Conservation (phyloP, 139 green algal genomes). For the Chlorella vulgaris region DNA sequence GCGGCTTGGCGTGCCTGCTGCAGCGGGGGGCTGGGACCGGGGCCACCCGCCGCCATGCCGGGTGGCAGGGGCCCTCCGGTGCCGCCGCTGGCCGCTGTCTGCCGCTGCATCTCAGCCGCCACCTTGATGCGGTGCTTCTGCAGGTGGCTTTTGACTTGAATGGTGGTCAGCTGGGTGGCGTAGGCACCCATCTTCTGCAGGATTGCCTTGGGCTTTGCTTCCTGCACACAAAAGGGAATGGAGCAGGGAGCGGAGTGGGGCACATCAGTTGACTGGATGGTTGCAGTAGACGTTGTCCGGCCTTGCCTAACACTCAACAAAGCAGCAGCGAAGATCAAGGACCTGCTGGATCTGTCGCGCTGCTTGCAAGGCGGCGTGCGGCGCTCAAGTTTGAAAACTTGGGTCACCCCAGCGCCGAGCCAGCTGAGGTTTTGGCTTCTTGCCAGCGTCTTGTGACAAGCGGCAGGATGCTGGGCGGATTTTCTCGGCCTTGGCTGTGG, state of each 20-base stretch:
- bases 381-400: no score
- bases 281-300: no score
- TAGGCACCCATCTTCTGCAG: conserved; percentile 24
- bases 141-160: conserved; percentile 34
- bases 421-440: no score
- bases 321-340: no score
- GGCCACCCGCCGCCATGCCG: neutral
- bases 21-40: neutral
- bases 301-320: no score
- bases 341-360: no score
- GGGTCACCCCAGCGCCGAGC: no score
- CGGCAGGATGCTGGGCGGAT: no score
- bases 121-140: conserved; percentile 38
- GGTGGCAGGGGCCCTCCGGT: neutral
- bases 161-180: conserved; percentile 24
- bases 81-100: neutral
- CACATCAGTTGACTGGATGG: neutral
- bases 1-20: neutral
- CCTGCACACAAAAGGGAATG: neutral
- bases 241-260: neutral
- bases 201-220: conserved; percentile 31
- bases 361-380: no score
- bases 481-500: no score
- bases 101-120: conserved; percentile 24
- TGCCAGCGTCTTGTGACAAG: no score